phyloP scores from a whole-genome alignment of 179 eudicot species.

The Spinacia oleracea region DNA sequence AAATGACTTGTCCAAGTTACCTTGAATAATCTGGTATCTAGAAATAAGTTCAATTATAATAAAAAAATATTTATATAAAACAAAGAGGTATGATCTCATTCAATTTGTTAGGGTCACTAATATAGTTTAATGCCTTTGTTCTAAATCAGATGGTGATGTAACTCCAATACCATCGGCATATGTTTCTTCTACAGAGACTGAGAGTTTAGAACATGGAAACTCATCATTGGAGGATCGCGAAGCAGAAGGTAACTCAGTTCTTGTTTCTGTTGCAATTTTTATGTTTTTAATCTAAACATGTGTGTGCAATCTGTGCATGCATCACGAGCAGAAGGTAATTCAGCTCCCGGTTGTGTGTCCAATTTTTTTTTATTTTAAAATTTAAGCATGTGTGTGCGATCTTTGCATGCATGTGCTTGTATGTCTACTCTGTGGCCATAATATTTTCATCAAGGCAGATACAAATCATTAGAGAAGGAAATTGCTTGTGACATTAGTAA shows the following conservation, averaged over 20 bases:
- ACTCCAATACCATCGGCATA: conserved; percentile 42
- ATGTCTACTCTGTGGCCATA: background rate
- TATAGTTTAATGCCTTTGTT: conserved; percentile 5
- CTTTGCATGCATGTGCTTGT: background rate
- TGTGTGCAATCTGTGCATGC: background rate
- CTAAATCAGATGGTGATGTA: conserved; percentile 58
- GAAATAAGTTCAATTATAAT: background rate
- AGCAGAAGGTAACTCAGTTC: conserved; percentile 49
- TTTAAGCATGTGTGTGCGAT: background rate
- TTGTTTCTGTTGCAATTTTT: background rate
- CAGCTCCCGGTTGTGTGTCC: background rate
- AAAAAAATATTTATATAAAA: background rate
- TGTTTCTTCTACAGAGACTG: conserved; percentile 56
- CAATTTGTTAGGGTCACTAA: background rate
- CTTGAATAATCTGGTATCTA: background rate
- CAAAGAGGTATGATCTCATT: background rate
- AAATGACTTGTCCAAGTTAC: background rate
- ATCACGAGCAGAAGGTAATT: conserved; percentile 56
- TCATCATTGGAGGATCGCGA: conserved; percentile 53
- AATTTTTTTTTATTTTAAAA: too few species aligned
- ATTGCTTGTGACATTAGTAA: background rate
- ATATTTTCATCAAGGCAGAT: background rate
- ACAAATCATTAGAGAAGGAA: background rate
- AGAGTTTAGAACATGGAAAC: conserved; percentile 50
- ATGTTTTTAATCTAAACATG: too few species aligned